Percentiles rank a stretch among this genome's conserved stretches.
Conservation (phyloP, 2,329 filamentous ascomycete species). For the Aspergillus sp. region DNA sequence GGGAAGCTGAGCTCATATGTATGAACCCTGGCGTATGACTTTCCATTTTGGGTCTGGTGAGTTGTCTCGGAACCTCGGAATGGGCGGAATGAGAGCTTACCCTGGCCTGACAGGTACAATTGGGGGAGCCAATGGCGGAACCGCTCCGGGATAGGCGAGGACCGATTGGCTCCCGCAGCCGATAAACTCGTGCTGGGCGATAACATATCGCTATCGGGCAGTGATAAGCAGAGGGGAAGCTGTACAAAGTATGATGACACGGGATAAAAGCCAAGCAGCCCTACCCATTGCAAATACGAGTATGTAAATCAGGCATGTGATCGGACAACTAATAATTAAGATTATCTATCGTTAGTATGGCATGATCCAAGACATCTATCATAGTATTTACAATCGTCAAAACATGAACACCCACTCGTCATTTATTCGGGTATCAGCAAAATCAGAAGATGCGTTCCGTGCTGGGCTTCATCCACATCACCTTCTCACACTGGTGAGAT, state of each 20-base stretch:
- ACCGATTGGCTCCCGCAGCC: neutral
- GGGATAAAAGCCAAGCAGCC: no score
- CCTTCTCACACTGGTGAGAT: slow-evolving; percentile 21
- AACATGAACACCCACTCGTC: neutral
- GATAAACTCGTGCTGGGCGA: neutral
- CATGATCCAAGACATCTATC: slow-evolving; percentile 4
- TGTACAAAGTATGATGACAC: no score
- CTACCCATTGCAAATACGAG: neutral
- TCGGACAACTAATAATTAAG: neutral
- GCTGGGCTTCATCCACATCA: slow-evolving; percentile 15
- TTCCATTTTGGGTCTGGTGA: neutral
- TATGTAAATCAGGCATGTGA: neutral
- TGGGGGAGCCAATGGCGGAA: neutral
- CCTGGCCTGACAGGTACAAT: neutral
- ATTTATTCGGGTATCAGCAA: neutral
- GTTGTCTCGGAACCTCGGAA: slow-evolving; percentile 10
- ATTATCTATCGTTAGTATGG: slow-evolving; percentile 3
- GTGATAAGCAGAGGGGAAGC: neutral
- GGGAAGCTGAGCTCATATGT: slow-evolving; percentile 4
- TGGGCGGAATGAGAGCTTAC: neutral
- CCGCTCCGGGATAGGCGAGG: neutral
- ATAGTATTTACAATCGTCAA: slow-evolving; percentile 9
- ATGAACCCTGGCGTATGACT: neutral
- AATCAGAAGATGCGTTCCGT: slow-evolving; percentile 13
- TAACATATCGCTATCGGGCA: neutral